Conservation (phyloP, 176 grass and related monocot species). For the Eragrostis curvula region DNA sequence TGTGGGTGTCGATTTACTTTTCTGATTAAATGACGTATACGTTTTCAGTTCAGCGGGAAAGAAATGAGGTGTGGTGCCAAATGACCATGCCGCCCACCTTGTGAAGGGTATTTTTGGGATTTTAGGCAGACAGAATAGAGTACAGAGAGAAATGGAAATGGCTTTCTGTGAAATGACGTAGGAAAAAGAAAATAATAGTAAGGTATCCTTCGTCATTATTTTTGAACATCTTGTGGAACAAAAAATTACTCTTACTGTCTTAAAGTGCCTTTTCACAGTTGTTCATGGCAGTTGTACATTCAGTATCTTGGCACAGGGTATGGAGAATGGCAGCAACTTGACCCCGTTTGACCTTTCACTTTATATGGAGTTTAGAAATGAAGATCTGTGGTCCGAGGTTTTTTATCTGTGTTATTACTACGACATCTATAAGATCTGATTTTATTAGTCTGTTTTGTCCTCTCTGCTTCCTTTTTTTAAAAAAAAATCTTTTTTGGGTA, state of each 20-base stretch:
- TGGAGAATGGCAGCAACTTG: neutral
- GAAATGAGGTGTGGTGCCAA: neutral
- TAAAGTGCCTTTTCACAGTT: neutral
- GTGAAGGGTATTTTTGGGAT: constrained; percentile 39
- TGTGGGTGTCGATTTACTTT: neutral
- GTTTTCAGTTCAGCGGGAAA: neutral
- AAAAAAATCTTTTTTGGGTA: neutral
- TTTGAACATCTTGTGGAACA: neutral
- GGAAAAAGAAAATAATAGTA: constrained; percentile 23
- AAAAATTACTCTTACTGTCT: neutral
- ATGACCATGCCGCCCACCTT: constrained; percentile 25
- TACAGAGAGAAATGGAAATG: neutral
- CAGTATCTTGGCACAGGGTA: neutral
- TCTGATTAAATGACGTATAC: constrained; percentile 33
- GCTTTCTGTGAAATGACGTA: neutral
- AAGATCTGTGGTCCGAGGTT: neutral
- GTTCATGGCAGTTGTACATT: neutral
- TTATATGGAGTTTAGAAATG: neutral
- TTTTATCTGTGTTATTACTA: neutral
- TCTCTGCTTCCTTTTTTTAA: neutral
- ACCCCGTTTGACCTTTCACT: neutral
- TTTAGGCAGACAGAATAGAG: constrained; percentile 3
- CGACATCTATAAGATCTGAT: neutral
- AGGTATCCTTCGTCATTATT: neutral
- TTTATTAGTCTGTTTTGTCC: neutral